Base-by-base conservation (phyloP, 495 filamentous ascomycete species). In the Peziza echinospora region DNA sequence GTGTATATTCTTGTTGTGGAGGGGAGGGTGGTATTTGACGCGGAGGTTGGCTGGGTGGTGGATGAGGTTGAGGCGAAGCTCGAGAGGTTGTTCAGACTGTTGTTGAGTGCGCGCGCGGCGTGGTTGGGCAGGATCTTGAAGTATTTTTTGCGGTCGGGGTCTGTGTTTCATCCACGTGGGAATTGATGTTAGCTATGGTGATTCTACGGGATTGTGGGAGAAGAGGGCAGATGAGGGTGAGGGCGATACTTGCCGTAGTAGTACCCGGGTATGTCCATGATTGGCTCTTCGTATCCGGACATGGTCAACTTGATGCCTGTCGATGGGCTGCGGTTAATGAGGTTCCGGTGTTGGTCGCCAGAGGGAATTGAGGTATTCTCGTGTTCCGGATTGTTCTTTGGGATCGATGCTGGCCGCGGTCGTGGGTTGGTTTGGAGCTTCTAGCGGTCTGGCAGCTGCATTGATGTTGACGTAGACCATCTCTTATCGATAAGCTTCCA, bases 171-270 rank as follows among this genome's bases (percentile, higher is more conserved):
- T 44, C 25, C 24, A 16, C 26, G 23, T 24, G 8, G 10, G 22
- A 19, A 11, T 37, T 1, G n/a, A n/a, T n/a, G n/a, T n/a, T n/a
- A n/a, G n/a, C 3, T 11, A 17, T 13, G 3, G 30, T 37, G 19
- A 3, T 34, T 37, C 30, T 37, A 3, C 19, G 30, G 30, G 30
- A 11, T 2, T n/a, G 8, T 34, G 26, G 26, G 30, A 3, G 30
- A 37, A 7, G 1, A n/a, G n/a, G n/a, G n/a, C n/a, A n/a, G n/a
- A n/a, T n/a, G n/a, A n/a, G n/a, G n/a, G n/a, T n/a, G n/a, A n/a
- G n/a, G n/a, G n/a, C n/a, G n/a, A n/a, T 3, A 50, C 51, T 21
- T 44, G 65, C 66, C 66, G 49, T 62, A 69, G 50, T 69, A 68
- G 45, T 60, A 65, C 5, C 67, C 66, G 1, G 67, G 67, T 37